Base-by-base conservation (phyloP, 257 asterid species). In the Forsythia suspensa region DNA sequence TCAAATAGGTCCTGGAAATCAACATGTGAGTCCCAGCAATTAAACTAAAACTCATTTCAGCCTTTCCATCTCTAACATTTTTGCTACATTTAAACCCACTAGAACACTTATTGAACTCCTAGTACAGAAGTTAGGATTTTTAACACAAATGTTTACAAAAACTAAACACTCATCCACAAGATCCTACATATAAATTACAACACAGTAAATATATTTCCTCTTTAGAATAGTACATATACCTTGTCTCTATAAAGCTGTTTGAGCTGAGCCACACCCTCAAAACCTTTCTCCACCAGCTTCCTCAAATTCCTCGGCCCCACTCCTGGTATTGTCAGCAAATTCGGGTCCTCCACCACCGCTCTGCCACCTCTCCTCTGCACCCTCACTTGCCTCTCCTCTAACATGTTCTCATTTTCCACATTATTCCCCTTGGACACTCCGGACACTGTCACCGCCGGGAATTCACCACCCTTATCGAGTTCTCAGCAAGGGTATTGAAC, bases 221-320 rank as follows among this genome's bases (percentile, higher is more conserved):
- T 24, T 24, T 24, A 24, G 24, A 24, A 24, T 24, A 24, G 12
- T 4, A 66, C 5, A 42, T 24, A 42, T 78, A 93, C 99, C 97
- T 93, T 91, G 76, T 92, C 97, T 76, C 81, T 93, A 43, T 95
- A 95, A 6, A 95, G 92, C 83, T 91, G 90, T 72, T 95, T 95
- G 70, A 95, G 97, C 85, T 95, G 87, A 18, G 92, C 94, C 55
- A 95, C 97, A 68, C 92, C 99, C 41, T 84, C 95, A 84, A 90
- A 87, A 24, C 97, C 99, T 51, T 93, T 95, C 83, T 91, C 88
- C 80, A 95, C 97, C 80, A 93, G 78, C 86, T 95, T 93, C 84
- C 88, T 88, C 85, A 91, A 87, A 84, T 93, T 95, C 85, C 97
- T 90, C 0, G 97, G 99, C 15, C 99, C 98, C 16, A 95, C 97